These are phyloP conservation scores for Murraya koenigii DNA, from an alignment of 345 rosid genomes.

Conservation along the genomic window DNA sequence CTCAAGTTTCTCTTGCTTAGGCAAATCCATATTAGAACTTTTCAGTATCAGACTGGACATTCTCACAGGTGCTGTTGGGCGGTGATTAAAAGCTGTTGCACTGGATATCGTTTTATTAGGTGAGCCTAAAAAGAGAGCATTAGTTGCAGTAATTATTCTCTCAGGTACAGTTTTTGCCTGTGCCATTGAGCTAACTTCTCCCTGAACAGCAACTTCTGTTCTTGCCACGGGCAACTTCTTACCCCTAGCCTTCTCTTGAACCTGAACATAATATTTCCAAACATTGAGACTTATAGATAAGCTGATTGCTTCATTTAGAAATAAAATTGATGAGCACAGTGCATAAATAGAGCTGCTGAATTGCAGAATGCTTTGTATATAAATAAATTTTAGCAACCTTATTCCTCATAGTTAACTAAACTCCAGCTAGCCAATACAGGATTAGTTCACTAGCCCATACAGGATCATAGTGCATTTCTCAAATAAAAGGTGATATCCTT, in stretches of 20 bases:
- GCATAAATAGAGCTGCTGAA: background rate
- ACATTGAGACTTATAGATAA: background rate
- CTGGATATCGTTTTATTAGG: conserved; percentile 1
- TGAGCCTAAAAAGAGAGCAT: conserved; percentile 10
- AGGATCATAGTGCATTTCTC: too few species aligned
- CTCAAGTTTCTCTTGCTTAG: conserved; percentile 21
- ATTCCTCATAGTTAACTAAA: background rate
- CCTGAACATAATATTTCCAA: conserved; percentile 15
- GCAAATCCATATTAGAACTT: conserved; percentile 11
- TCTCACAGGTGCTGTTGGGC: conserved; percentile 10
- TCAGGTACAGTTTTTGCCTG: conserved; percentile 12
- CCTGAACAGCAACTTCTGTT: conserved; percentile 10
- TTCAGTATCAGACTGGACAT: background rate
- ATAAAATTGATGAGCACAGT: background rate
- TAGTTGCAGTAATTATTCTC: conserved; percentile 7
- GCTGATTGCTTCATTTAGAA: background rate
- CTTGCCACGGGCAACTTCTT: conserved; percentile 14
- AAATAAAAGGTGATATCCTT: background rate
- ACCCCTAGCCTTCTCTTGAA: conserved; percentile 14
- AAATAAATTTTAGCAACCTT: background rate
- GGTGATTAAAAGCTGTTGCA: conserved; percentile 7
- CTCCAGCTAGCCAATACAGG: background rate
- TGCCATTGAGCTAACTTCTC: conserved; percentile 17
- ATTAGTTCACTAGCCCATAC: background rate
- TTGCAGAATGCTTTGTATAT: background rate